Base-by-base conservation (phyloP, 768 basidiomycete genomes). In the Macrocybe gigantea region DNA sequence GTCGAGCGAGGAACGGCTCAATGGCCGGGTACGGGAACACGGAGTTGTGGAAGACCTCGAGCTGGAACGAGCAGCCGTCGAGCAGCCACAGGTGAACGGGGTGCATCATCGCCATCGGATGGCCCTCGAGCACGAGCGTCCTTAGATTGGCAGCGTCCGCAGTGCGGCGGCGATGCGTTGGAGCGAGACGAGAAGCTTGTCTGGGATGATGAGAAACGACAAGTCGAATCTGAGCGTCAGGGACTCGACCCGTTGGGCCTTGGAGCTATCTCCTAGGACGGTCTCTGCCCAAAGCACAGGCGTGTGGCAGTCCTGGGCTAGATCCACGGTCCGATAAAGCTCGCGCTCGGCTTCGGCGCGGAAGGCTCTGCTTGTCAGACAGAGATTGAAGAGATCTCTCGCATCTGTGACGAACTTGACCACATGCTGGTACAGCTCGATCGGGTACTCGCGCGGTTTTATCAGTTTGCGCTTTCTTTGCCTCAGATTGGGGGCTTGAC, bases 31-130 rank as follows among this genome's bases (percentile, higher is more conserved):
- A 7, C n/a, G 57, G 55, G 41, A 56, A 52, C 6, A 56, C 45
- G 5, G 43, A 52, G 39, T 59, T 59, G 38, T 55, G 53, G 37
- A 59, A 55, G 13, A 42, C 43, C 22, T 46, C 41, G 4, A 54
- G 43, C 30, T 55, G 8, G 37, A 49, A 49, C 11, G 53, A 49
- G 47, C 53, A 56, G n/a, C 51, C 55, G 41, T 59, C 57, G 41
- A 59, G 53, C 14, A 59, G 48, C 55, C 57, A 55, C 12, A 49
- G 48, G 32, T 54, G 43, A 37, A 56, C 49, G 8, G 53, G 55
- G 48, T 56, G 51, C 57, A 56, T 59, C 55, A 56, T 59, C 22
- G 48, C 57, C 33, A 41, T 44, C 22, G 55, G 50, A 46, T 59
- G 55, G 5, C 57, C 57, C 15, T 50, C 9, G 10, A 56, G 49